Evolutionary conservation across 208 protist genomes (phyloP), one percentile per base, ranked within the genome.

Genomic region (Trypanosoma theileri): DNA sequence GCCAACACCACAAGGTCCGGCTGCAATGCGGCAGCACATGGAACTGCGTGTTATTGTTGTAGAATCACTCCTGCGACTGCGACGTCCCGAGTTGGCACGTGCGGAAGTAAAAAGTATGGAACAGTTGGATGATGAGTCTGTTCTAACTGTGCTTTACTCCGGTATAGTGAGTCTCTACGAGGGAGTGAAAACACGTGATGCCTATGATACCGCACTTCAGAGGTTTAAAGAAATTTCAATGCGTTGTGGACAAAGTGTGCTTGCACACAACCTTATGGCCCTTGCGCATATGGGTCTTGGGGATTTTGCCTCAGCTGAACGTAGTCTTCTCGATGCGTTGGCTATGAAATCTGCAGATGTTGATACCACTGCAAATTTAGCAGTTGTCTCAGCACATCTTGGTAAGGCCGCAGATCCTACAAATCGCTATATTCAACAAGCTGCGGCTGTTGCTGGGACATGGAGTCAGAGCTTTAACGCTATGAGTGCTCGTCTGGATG

Each of bases 291-390:
- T 98, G 71, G 79, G 74, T 3, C 66, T 87, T 50, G 66, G 79
- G 9, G 75, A 86, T 35, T 88, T 84, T 62, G 85, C 83, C 11
- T 73, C 83, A 17, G 90, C 94, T 11, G 84, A 97, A 77, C 63
- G 77, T 40, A 74, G 58, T 28, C 77, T 97, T 69, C 64, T 92
- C 8, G 85, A 96, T 44, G 89, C 91, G 4, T 68, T 96, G 9
- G 61, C 81, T 6, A 73, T 91, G 41, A 77, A 75, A 19, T 84
- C 88, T 2, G 82, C 73, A 35, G 92, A 96, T 67, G 60, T 76
- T 10, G 84, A 85, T 28, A 96, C 89, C 46, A 70, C 92, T 8
- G 79, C 84, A 17, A 98, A 98, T 75, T 69, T 93, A 41, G 85
- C 84, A 7, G 82, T 82, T 19, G 75, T 93, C 21, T 78, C 70